Conservation (phyloP, 2,329 filamentous ascomycete genomes). For the Curvularia sp. region DNA sequence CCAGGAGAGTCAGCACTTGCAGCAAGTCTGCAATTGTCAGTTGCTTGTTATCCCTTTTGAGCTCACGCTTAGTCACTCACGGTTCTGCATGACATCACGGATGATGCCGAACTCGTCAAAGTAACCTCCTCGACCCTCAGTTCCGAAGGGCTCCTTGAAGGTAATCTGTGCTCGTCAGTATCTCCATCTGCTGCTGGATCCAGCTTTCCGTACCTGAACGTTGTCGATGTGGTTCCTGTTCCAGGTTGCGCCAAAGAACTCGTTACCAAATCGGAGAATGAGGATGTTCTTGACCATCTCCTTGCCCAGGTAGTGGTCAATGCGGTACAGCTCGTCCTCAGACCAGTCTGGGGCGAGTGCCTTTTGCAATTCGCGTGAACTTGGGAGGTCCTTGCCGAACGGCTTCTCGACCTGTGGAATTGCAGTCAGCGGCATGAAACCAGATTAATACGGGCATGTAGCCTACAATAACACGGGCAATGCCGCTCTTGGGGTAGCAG, state of each 20-base stretch:
- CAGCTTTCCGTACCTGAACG: slow-evolving; percentile 68
- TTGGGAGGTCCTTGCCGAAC: slow-evolving; percentile 94
- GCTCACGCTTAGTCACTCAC: slow-evolving; percentile 49
- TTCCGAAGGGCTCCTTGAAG: slow-evolving; percentile 99
- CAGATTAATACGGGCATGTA: slow-evolving; percentile 6
- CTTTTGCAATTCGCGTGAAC: slow-evolving; percentile 92
- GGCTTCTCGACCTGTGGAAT: slow-evolving; percentile 88
- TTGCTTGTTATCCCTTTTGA: neutral
- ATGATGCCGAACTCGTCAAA: slow-evolving; percentile 99
- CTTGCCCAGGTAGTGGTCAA: slow-evolving; percentile 99
- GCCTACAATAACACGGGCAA: slow-evolving; percentile 90
- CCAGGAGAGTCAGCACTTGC: slow-evolving; percentile 92
- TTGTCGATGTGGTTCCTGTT: slow-evolving; percentile 99
- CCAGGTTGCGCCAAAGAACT: slow-evolving; percentile 98
- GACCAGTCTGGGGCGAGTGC: slow-evolving; percentile 97
- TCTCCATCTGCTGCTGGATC: neutral
- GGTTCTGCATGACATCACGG: slow-evolving; percentile 99
- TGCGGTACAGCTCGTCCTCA: slow-evolving; percentile 98
- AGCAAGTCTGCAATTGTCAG: slow-evolving; percentile 69
- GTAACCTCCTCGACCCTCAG: slow-evolving; percentile 95
- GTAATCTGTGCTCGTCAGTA: slow-evolving; percentile 68
- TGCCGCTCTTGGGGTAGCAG: slow-evolving; percentile 90
- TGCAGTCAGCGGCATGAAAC: slow-evolving; percentile 24
- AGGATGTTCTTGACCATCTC: slow-evolving; percentile 99
- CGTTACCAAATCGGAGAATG: slow-evolving; percentile 96